Conservation (phyloP, 352 stramenopile species). For the Phytophthora vignae region DNA sequence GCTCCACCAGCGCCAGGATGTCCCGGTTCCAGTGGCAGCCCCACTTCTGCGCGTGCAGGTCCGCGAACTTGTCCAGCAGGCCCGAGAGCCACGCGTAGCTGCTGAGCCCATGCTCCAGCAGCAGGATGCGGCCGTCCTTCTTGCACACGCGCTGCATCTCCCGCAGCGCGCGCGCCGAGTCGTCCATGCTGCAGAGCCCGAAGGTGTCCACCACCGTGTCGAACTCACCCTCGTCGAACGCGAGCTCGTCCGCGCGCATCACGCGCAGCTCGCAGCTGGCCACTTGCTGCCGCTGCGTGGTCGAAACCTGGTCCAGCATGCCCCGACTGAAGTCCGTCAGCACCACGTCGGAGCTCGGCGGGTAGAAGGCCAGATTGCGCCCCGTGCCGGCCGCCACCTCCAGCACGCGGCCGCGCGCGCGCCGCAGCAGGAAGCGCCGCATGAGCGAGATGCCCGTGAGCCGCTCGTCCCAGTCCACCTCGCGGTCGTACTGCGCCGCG, state of each 20-base stretch:
- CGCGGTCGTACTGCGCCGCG: conserved; percentile 76
- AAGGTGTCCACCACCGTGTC: conserved; percentile 98
- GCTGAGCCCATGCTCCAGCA: conserved; percentile 96
- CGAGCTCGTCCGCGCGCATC: conserved; percentile 66
- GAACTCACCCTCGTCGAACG: conserved; percentile 84
- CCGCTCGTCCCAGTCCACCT: conserved; percentile 82
- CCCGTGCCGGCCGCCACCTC: conserved; percentile 96
- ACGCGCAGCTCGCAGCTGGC: conserved; percentile 50
- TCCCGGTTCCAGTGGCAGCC: conserved; percentile 97
- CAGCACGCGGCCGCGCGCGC: conserved; percentile 83
- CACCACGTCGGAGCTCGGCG: conserved; percentile 43
- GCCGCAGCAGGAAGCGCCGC: conserved; percentile 78
- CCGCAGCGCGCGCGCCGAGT: conserved; percentile 87
- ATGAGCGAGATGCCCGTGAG: conserved; percentile 85
- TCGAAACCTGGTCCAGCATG: conserved; percentile 77
- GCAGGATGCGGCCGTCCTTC: conserved; percentile 83
- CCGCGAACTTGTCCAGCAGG: conserved; percentile 94
- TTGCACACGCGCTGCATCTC: conserved; percentile 96
- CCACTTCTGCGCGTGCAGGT: conserved; percentile 94
- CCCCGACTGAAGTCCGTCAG: conserved; percentile 77
- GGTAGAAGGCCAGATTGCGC: conserved; percentile 94
- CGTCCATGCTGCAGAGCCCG: conserved; percentile 96
- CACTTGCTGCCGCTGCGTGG: conserved; percentile 25
- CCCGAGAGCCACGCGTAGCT: conserved; percentile 91
- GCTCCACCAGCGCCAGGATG: conserved; percentile 90